A percentile compares a stretch with the other conserved stretches of the same genome.
Evolutionary conservation across 306 rosid genomes (phyloP).

Genomic region (Trifolium subterraneum): DNA sequence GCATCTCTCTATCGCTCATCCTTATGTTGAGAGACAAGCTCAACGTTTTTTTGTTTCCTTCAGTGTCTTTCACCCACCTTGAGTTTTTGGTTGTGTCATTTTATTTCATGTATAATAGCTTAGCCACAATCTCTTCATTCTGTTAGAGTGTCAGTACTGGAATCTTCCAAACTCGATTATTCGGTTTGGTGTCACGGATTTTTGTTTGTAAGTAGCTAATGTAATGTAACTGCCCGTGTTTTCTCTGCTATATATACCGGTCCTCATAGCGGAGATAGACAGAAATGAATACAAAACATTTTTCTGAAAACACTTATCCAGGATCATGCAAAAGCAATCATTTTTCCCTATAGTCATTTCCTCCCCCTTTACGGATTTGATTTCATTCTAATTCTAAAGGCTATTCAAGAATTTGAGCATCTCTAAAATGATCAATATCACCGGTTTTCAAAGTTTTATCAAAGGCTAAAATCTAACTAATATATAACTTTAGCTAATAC

Average conservation of each 20-base stretch:
- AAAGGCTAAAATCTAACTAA: no score
- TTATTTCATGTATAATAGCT: not conserved
- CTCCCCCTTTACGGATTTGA: not conserved
- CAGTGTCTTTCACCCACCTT: not conserved
- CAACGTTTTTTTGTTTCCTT: not conserved
- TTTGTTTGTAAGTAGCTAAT: not conserved
- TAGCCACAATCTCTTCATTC: not conserved
- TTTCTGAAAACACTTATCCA: not conserved
- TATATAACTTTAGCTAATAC: no score
- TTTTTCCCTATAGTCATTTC: conserved; percentile 20
- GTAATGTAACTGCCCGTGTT: not conserved
- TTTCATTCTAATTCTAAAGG: conserved; percentile 14
- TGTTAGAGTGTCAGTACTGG: not conserved
- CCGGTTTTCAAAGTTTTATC: not conserved
- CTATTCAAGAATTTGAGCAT: not conserved
- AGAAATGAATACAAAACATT: not conserved
- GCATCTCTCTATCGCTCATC: not conserved
- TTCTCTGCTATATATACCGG: not conserved
- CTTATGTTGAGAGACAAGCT: no score
- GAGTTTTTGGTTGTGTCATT: not conserved
- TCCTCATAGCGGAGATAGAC: not conserved
- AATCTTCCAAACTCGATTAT: not conserved
- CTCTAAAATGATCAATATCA: not conserved
- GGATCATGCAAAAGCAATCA: conserved; percentile 15
- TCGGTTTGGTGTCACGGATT: not conserved